Percentiles rank a stretch among this genome's conserved stretches.
Conservation (phyloP, 495 filamentous ascomycete genomes). For the Hyaloscypha variabilis region DNA sequence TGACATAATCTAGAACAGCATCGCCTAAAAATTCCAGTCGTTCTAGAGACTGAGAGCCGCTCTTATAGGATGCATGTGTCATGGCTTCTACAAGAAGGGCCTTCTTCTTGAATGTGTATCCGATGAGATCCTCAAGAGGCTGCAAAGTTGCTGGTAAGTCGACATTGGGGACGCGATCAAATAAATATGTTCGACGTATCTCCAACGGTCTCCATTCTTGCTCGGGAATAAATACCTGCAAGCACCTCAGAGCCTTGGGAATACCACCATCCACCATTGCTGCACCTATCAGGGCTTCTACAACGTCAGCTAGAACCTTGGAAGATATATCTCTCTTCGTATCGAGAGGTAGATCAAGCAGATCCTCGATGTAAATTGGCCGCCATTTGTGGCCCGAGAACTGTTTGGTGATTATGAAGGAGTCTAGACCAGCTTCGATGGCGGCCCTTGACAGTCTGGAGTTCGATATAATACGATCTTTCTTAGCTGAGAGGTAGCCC, state of each 20-base stretch:
- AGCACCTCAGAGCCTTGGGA: constrained; percentile 62
- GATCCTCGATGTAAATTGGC: constrained; percentile 61
- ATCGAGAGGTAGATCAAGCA: constrained; percentile 33
- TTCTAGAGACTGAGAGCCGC: constrained; percentile 67
- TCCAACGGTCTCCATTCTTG: constrained; percentile 54
- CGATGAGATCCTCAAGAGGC: constrained; percentile 60
- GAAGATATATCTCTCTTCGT: constrained; percentile 55
- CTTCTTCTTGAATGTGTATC: constrained; percentile 72
- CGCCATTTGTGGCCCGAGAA: constrained; percentile 76
- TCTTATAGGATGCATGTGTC: constrained; percentile 75
- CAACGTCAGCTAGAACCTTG: constrained; percentile 87
- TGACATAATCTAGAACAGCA: constrained; percentile 77
- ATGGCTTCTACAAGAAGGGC: constrained; percentile 79
- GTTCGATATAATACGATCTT: constrained; percentile 76
- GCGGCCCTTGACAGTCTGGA: constrained; percentile 66
- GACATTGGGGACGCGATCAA: constrained; percentile 25
- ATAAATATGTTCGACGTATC: constrained; percentile 29
- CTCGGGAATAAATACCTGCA: constrained; percentile 67
- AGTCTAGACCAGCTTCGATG: constrained; percentile 63
- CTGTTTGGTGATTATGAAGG: constrained; percentile 68
- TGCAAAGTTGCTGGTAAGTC: constrained; percentile 21
- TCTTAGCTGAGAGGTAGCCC: constrained; percentile 69
- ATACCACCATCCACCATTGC: constrained; percentile 73
- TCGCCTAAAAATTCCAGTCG: constrained; percentile 93
- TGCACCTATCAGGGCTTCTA: constrained; percentile 82